Evolutionary conservation across 2,329 filamentous ascomycete species (phyloP).

Genomic region (Thelonectria olida): DNA sequence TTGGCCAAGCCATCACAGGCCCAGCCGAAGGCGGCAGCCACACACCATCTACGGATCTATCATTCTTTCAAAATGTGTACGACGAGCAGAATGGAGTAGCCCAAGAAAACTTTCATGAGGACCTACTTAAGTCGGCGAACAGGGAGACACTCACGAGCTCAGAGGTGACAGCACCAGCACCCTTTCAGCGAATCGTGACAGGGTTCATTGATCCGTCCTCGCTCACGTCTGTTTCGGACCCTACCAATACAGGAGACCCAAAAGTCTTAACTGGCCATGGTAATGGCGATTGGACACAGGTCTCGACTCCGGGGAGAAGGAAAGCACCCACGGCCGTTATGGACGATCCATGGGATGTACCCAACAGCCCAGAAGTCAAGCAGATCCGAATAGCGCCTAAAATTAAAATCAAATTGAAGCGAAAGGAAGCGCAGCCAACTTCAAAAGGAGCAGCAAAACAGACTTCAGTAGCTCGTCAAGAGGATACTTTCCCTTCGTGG

Average conservation of each 20-base stretch:
- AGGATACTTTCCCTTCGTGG: background rate
- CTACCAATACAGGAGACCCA: slow-evolving; percentile 18
- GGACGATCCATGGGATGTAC: slow-evolving; percentile 55
- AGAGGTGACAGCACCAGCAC: slow-evolving; percentile 38
- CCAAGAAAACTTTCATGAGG: slow-evolving; percentile 29
- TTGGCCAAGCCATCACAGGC: slow-evolving; percentile 18
- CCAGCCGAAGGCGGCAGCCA: slow-evolving; percentile 41
- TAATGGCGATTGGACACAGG: slow-evolving; percentile 43
- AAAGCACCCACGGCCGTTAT: slow-evolving; percentile 33
- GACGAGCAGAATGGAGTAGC: slow-evolving; percentile 54
- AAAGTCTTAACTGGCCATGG: slow-evolving; percentile 23
- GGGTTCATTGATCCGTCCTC: slow-evolving; percentile 40
- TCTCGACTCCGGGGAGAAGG: slow-evolving; percentile 44
- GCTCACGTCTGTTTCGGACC: slow-evolving; percentile 43
- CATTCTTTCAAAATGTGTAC: slow-evolving; percentile 58
- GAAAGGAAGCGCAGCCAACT: slow-evolving; percentile 10
- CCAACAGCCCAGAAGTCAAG: slow-evolving; percentile 50
- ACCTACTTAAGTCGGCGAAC: slow-evolving; percentile 11
- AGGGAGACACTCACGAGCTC: slow-evolving; percentile 32
- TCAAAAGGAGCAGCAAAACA: slow-evolving; percentile 1
- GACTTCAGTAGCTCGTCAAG: background rate
- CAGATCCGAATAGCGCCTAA: slow-evolving; percentile 23
- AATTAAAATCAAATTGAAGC: slow-evolving; percentile 29
- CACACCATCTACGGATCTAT: slow-evolving; percentile 57
- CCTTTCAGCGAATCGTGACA: slow-evolving; percentile 40